Conservation (phyloP, 2,329 filamentous ascomycete species). For the Didymella keratinophila region DNA sequence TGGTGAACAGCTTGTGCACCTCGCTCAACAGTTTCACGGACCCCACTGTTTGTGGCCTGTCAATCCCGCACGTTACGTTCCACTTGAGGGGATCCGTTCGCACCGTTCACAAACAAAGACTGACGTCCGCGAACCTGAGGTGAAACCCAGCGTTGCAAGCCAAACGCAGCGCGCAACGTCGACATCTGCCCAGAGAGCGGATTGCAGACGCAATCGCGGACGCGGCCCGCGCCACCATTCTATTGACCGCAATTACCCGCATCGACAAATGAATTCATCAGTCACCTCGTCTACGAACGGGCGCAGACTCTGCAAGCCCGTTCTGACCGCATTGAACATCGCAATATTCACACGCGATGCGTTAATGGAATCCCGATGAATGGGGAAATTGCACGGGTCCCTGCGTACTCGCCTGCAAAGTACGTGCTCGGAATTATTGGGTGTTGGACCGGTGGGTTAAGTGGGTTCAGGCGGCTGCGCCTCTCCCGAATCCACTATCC, state of each 20-base stretch:
- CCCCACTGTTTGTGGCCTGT: conserved; percentile 8
- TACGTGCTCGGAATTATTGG: conserved; percentile 1
- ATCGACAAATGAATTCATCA: too few species aligned
- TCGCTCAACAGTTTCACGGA: conserved; percentile 18
- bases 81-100: not conserved
- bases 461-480: not conserved
- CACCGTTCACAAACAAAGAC: conserved; percentile 2
- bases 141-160: conserved; percentile 3
- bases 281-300: not conserved
- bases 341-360: not conserved
- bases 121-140: not conserved
- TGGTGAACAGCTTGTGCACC: conserved; percentile 3
- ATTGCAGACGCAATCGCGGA: not conserved
- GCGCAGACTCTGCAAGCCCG: not conserved
- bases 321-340: not conserved
- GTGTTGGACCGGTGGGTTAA: not conserved
- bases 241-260: not conserved
- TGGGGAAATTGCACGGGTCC: not conserved
- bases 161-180: not conserved
- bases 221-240: not conserved
- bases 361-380: not conserved
- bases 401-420: not conserved
- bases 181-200: not conserved
- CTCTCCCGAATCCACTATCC: not conserved
- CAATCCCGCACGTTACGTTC: conserved; percentile 12